Conservation (phyloP, 2,329 filamentous ascomycete species). For the Elsinoe ampelina region DNA sequence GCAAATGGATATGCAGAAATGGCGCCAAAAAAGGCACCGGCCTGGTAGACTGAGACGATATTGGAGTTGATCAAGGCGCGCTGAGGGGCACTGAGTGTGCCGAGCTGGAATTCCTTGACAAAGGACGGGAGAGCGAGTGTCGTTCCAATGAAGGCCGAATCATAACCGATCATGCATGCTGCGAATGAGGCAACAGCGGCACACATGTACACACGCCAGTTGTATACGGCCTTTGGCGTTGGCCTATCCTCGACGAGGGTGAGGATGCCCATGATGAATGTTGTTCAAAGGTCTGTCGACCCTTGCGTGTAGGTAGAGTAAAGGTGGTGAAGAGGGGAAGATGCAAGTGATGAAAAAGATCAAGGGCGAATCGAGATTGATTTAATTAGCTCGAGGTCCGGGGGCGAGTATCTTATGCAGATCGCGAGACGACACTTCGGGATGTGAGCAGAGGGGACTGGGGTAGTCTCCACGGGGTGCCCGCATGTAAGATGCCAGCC, state of each 20-base stretch:
- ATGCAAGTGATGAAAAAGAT: not conserved
- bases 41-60: slow-evolving; percentile 74
- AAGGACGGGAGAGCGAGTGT: slow-evolving; percentile 65
- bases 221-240: slow-evolving; percentile 50
- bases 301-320: not conserved
- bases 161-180: slow-evolving; percentile 52
- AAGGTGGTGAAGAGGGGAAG: not conserved
- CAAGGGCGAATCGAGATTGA: slow-evolving; percentile 9
- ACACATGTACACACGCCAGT: slow-evolving; percentile 49
- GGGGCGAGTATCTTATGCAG: slow-evolving; percentile 9
- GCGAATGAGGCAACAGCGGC: slow-evolving; percentile 48
- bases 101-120: slow-evolving; percentile 57
- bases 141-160: slow-evolving; percentile 70
- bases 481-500: slow-evolving; percentile 10
- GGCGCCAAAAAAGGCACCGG: slow-evolving; percentile 75
- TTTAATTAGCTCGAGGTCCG: slow-evolving; percentile 9
- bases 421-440: not conserved
- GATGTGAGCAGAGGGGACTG: not conserved
- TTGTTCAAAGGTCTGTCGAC: not conserved
- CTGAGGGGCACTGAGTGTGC: slow-evolving; percentile 36
- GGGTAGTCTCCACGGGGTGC: slow-evolving; percentile 9
- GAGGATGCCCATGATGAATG: slow-evolving; percentile 29
- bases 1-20: slow-evolving; percentile 57
- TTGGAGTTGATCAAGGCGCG: slow-evolving; percentile 58
- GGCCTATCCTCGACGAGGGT: slow-evolving; percentile 36